A percentile compares a stretch with the other conserved stretches of the same genome.
These are phyloP conservation scores for Solanum hybrid DNA, from an alignment of 305 asterid species.

Conservation along the genomic window DNA sequence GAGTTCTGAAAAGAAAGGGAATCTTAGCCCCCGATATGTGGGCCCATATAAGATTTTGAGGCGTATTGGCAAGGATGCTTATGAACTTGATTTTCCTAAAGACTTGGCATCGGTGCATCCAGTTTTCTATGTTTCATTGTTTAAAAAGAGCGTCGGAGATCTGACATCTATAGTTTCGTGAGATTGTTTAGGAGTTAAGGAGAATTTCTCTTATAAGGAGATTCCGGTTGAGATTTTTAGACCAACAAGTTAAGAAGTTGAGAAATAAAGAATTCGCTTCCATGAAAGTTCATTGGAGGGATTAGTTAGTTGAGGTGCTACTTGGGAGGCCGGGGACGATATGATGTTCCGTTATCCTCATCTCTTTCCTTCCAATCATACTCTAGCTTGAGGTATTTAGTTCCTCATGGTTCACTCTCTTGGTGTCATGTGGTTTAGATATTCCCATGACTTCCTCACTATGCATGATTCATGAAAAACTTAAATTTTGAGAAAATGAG, in stretches of 20 bases:
- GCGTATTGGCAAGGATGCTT: background rate
- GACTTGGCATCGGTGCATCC: background rate
- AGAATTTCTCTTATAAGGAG: background rate
- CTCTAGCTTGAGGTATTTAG: background rate
- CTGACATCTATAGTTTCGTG: background rate
- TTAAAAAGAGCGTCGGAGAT: background rate
- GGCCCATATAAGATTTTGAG: background rate
- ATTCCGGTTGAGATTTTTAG: background rate
- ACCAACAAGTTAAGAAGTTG: background rate
- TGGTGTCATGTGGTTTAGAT: background rate
- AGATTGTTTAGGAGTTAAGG: background rate
- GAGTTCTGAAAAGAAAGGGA: background rate
- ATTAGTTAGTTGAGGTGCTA: background rate
- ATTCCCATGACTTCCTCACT: background rate
- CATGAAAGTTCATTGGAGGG: background rate
- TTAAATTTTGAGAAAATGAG: background rate
- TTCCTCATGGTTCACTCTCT: background rate
- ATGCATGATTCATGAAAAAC: background rate
- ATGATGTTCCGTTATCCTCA: background rate
- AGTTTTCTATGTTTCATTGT: background rate
- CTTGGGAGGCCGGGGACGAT: background rate
- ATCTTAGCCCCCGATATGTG: background rate
- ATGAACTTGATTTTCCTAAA: background rate
- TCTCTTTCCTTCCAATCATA: background rate
- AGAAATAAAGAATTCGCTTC: background rate